Base-by-base conservation (phyloP, 2,329 filamentous ascomycete species). In the Pseudofabraea citricarpa region DNA sequence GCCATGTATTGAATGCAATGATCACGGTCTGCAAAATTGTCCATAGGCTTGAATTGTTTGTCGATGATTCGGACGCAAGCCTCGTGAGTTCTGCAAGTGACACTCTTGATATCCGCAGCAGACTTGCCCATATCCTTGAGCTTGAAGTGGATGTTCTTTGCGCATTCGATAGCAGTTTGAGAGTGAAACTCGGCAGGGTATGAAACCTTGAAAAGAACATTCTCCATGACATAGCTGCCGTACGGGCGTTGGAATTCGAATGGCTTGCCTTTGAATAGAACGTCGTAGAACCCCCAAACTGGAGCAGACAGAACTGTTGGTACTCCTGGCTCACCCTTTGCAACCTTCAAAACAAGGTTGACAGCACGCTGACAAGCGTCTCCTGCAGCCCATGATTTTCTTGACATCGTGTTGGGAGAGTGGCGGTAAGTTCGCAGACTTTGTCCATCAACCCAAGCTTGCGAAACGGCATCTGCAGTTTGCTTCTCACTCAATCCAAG, bases 1-100 rank as follows among this genome's bases (percentile, higher is more conserved):
- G 89, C 87, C 93, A 98, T 98, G 81, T 98, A 98, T 74, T 97
- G 93, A 56, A 98, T 91, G 73, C 93, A 98, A 79, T 98, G 93
- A 71, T 98, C 93, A 62, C 93, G 90, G 72, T 98, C 93, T 62
- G 93, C 93, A 63, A 97, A 98, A 82, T 98, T 98, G 76, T 96
- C 90, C 88, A 98, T 95, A 58, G 90, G 84, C 80, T 96, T 97
- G 79, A 95, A 94, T 73, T 98, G 93, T 79, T 98, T 98, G 80
- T 98, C 93, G 61, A 98, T 98, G 71, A 98, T 98, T 61, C 93
- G 90, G 64, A 98, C 81, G 74, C 93, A 97, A 46, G 93, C 93
- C 72, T 98, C 93, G 73, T 98, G 93, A 7, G 93, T 98, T 59
- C 93, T 85, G 81, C 91, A 95, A 57, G 85, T 90, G 60, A 98